phyloP scores from a whole-genome alignment of 768 basidiomycete species.

The Mycena belliarum region DNA sequence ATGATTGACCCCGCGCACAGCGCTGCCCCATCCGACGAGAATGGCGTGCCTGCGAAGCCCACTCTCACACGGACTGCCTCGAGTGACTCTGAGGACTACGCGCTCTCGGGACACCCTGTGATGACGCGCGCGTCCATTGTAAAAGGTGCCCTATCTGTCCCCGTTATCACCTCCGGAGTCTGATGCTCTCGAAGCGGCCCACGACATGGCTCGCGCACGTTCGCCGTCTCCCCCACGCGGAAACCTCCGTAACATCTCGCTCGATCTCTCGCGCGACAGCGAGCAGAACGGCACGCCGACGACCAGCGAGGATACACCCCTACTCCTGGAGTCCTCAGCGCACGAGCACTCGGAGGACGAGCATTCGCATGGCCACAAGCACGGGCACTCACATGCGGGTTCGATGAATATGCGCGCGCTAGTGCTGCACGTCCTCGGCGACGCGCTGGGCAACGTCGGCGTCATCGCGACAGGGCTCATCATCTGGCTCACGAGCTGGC shows the following conservation, averaged over 20 bases:
- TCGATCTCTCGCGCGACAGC: constrained; percentile 22
- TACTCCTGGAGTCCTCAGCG: constrained; percentile 29
- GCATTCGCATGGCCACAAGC: constrained; percentile 27
- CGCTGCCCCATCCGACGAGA: constrained; percentile 23
- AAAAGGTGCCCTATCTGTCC: constrained; percentile 40
- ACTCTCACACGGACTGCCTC: constrained; percentile 5
- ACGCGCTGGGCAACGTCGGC: constrained; percentile 97
- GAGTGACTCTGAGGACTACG: not conserved
- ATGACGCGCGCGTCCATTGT: constrained; percentile 28
- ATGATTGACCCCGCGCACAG: constrained; percentile 33
- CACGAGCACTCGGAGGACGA: constrained; percentile 21
- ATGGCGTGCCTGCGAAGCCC: constrained; percentile 34
- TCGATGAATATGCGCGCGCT: constrained; percentile 99
- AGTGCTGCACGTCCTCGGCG: constrained; percentile 91
- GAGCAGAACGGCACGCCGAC: constrained; percentile 12
- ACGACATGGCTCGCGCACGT: constrained; percentile 68
- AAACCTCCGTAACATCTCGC: not conserved
- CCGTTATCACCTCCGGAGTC: not conserved
- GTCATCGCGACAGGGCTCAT: constrained; percentile 94
- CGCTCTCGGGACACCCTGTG: constrained; percentile 12
- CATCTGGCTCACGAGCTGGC: constrained; percentile 88
- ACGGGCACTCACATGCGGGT: constrained; percentile 47
- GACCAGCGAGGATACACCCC: constrained; percentile 46
- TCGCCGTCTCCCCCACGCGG: constrained; percentile 44
- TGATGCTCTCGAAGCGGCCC: constrained; percentile 79